Evolutionary conservation across 192 early-diverging fungal species (phyloP).

Genomic region (Coemansia sp.): DNA sequence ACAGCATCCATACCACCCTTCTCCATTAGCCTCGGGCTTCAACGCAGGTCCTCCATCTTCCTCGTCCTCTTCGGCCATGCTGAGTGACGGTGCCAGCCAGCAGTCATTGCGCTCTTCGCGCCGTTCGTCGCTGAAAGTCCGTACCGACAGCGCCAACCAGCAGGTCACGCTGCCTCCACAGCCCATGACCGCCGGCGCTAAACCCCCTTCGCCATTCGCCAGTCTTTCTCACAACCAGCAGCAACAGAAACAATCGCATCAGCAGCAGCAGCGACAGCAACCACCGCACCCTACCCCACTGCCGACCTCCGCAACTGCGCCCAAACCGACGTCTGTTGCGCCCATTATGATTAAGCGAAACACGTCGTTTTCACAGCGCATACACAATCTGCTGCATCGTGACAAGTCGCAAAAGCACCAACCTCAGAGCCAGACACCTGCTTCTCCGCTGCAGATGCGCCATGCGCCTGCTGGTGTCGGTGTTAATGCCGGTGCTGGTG

Average conservation of each 20-base stretch:
- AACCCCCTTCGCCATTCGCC: constrained; percentile 26
- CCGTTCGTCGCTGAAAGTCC: constrained; percentile 35
- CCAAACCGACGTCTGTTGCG: constrained; percentile 7
- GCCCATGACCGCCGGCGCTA: constrained; percentile 39
- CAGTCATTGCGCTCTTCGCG: constrained; percentile 16
- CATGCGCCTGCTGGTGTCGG: constrained; percentile 15
- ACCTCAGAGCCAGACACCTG: background rate
- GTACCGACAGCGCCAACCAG: constrained; percentile 37
- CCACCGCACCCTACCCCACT: constrained; percentile 16
- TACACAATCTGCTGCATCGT: constrained; percentile 51
- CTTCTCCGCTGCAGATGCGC: constrained; percentile 16
- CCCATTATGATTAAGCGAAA: constrained; percentile 53
- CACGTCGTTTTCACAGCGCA: constrained; percentile 52
- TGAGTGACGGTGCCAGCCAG: constrained; percentile 3
- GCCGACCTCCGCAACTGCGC: constrained; percentile 12
- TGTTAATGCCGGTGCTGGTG: constrained; percentile 5
- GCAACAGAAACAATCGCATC: constrained; percentile 17
- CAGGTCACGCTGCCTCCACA: constrained; percentile 26
- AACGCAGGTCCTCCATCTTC: constrained; percentile 9
- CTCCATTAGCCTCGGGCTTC: constrained; percentile 16
- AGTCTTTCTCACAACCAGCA: background rate
- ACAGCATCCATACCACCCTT: constrained; percentile 1
- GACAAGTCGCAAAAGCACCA: constrained; percentile 40
- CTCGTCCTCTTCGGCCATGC: constrained; percentile 12
- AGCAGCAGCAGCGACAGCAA: constrained; percentile 19